These are phyloP conservation scores for Bassia scoparia DNA, from an alignment of 148 eudicot genomes.

Conservation along the genomic window DNA sequence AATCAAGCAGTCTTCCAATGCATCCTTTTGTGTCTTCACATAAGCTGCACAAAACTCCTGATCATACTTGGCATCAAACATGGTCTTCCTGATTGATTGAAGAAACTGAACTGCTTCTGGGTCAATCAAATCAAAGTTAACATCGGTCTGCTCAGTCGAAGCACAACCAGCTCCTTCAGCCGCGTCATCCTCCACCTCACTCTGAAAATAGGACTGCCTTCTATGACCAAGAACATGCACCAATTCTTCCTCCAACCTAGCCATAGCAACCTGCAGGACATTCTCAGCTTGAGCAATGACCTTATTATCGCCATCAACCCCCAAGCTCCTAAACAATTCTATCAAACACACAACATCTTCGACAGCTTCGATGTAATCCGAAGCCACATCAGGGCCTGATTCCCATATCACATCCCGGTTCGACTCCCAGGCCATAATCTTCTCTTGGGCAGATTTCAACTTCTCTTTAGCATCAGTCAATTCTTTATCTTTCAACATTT, in stretches of 20 bases:
- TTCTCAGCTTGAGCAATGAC: constrained; percentile 25
- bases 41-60: constrained; percentile 46
- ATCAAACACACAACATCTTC: constrained; percentile 20
- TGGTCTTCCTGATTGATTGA: constrained; percentile 39
- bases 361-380: constrained; percentile 30
- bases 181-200: constrained; percentile 23
- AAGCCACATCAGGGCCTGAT: constrained; percentile 17
- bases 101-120: constrained; percentile 45
- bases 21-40: constrained; percentile 40
- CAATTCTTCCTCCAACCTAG: constrained; percentile 31
- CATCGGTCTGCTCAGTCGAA: constrained; percentile 24
- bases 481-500: constrained; percentile 12
- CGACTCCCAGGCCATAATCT: constrained; percentile 57
- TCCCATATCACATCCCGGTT: constrained; percentile 26
- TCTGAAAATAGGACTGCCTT: constrained; percentile 23
- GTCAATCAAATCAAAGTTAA: constrained; percentile 40
- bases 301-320: constrained; percentile 21
- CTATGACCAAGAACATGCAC: constrained; percentile 23
- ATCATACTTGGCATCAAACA: constrained; percentile 52
- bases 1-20: constrained; percentile 49
- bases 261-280: constrained; percentile 29
- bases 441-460: constrained; percentile 43
- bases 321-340: constrained; percentile 16
- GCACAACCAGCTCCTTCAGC: neutral
- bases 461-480: constrained; percentile 42